These are phyloP conservation scores for Fusarium sp. DNA, from an alignment of 2,329 filamentous ascomycete genomes.

Conservation along the genomic window DNA sequence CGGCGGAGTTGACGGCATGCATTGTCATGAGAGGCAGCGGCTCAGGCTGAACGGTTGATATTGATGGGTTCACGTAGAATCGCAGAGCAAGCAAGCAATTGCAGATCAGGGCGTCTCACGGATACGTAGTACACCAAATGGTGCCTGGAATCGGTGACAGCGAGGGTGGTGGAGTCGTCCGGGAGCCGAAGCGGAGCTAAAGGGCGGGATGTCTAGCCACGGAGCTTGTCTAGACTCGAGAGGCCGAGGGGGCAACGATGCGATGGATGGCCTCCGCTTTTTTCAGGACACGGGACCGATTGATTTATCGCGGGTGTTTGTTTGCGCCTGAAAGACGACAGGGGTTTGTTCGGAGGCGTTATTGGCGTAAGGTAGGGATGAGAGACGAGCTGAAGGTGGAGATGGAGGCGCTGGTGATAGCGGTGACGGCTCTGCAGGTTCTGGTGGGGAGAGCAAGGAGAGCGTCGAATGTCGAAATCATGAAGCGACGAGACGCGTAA, in stretches of 20 bases:
- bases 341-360: conserved; percentile 10
- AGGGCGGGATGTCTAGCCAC: conserved; percentile 31
- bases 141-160: conserved; percentile 26
- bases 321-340: conserved; percentile 26
- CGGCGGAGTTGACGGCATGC: conserved; percentile 63
- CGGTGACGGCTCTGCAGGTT: conserved; percentile 26
- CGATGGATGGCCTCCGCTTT: conserved; percentile 31
- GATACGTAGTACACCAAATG: not conserved
- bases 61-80: not conserved
- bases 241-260: conserved; percentile 7
- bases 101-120: not conserved
- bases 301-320: conserved; percentile 31
- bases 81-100: not conserved
- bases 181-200: conserved; percentile 16
- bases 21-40: conserved; percentile 48
- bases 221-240: conserved; percentile 27
- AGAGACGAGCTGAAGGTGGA: conserved; percentile 9
- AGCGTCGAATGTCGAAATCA: conserved; percentile 25
- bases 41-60: not conserved
- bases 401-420: conserved; percentile 5
- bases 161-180: conserved; percentile 19
- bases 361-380: conserved; percentile 8
- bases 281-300: conserved; percentile 30
- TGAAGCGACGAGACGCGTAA: conserved; percentile 8
- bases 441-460: not conserved